Base-by-base conservation (phyloP, 2,329 filamentous ascomycete genomes). In the Remersonia thermophila region DNA sequence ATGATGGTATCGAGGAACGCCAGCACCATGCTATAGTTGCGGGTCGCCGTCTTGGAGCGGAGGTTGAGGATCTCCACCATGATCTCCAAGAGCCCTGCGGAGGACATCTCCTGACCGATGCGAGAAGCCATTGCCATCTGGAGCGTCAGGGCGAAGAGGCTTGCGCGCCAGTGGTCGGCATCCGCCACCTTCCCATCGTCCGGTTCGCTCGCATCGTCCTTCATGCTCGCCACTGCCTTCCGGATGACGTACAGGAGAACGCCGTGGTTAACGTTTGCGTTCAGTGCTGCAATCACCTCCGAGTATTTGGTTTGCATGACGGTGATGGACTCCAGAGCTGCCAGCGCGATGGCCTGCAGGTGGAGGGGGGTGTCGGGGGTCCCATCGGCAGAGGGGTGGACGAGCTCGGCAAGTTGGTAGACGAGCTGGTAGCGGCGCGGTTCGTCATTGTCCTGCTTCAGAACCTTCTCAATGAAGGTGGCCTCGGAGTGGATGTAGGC, bases 181-280 rank as follows among this genome's bases (percentile, higher is more conserved):
- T 77, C 73, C n/a, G 73, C 73, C 38, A 73, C 69, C 45, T 77
- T 69, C 15, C 71, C 67, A 27, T 75, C 66, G 40, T 66, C 60
- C 37, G 80, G 73, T 33, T 63, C 55, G 33, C 65, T 63, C 2
- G 44, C 36, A 40, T 76, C 68, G 13, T 64, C 64, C 39, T 70
- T 76, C 62, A 98, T 80, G 44, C 86, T 83, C 13, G 80, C 79
- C 39, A 96, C 83, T 8, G 86, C 83, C 58, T 93, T 95, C 38
- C 89, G 76, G 33, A 94, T 80, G 47, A 95, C 73, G 52, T 95
- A 96, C 47, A 96, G 80, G 30, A 99, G 69, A 20, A 96, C 81
- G 11, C 91, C 93, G 50, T 98, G 93, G 50, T 93, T 96, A 27
- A 96, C 89, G 48, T 89, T 94, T 36, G 93, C 84, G 51, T 86